Evolutionary conservation across 2,329 filamentous ascomycete genomes (phyloP), one percentile per base, ranked within the genome.

Genomic region (Xylaria sp.): DNA sequence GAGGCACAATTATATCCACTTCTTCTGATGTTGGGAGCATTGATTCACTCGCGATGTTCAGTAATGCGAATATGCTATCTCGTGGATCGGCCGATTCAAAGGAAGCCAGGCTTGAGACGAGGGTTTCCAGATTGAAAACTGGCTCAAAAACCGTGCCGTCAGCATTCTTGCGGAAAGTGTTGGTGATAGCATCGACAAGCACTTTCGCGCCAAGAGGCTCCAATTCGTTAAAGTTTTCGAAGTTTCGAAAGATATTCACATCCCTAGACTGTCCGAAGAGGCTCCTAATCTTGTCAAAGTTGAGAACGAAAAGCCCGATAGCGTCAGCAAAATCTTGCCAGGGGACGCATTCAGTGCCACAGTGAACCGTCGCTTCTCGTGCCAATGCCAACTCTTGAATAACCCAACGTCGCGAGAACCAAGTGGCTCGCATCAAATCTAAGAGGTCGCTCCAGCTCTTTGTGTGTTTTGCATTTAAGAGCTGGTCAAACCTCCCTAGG

Each of bases 251-350:
- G 42, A 47, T 47, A n/a, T 47, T n/a, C 18, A n/a, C 42, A 47
- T 47, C 42, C 42, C 16, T 21, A 3, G 42, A 47, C 5, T 21
- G 42, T 47, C 18, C 42, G 42, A 47, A 47, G 42, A 47, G 18
- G 16, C 16, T n/a, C 42, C 42, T 47, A 6, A 47, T 47, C 42
- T n/a, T 47, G 13, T 47, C 42, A 21, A 47, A 47, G 42, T 47
- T 47, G 42, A 47, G 42, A 6, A 47, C 42, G 42, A 47, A 47
- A n/a, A 47, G 42, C 2, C 42, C 42, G 9, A 75, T 64, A 16
- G 74, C 75, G 40, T 74, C 73, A 1, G 63, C 57, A 50, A 76
- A 75, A 13, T 75, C 71, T n/a, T 50, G 35, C 74, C 73, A 77
- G 10, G 48, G 12, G 2, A 65, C 57, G 9, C 12, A 25, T 16